A percentile compares a stretch with the other conserved stretches of the same genome.
Conservation (phyloP, 257 asterid genomes). For the Orobanche coerulescens region DNA sequence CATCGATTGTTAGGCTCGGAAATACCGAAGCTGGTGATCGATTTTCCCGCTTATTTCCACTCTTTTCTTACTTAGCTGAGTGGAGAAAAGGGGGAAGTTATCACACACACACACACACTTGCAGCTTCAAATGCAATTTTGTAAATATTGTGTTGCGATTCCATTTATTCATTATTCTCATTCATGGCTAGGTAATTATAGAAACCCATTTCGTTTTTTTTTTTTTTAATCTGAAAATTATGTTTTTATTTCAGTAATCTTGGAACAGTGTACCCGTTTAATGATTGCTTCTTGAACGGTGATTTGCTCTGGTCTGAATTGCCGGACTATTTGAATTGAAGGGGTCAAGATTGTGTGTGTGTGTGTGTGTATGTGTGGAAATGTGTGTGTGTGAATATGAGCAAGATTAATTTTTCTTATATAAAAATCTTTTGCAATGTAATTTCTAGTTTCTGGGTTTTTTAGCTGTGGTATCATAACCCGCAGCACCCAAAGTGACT, state of each 20-base stretch:
- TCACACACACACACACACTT: no score
- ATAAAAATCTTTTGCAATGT: no score
- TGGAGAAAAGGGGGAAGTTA: conserved; percentile 36
- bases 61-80: conserved; percentile 48
- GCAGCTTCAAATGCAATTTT: conserved; percentile 22
- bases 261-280: conserved; percentile 5
- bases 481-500: no score
- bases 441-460: conserved; percentile 15
- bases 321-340: conserved; percentile 3
- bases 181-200: conserved; percentile 29
- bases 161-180: neutral
- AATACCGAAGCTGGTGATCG: conserved; percentile 26
- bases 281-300: neutral
- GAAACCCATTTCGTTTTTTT: neutral
- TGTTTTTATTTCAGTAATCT: neutral
- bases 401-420: neutral
- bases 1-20: conserved; percentile 29
- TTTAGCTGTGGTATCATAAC: no score
- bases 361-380: no score
- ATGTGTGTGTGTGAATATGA: no score
- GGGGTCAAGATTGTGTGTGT: conserved; percentile 8
- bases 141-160: neutral
- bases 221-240: neutral
- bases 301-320: conserved; percentile 23
- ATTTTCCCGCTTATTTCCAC: conserved; percentile 72